Evolutionary conservation across 805 yeast species (phyloP), one percentile per base, ranked within the genome.

Genomic region (Ogataea henricii): DNA sequence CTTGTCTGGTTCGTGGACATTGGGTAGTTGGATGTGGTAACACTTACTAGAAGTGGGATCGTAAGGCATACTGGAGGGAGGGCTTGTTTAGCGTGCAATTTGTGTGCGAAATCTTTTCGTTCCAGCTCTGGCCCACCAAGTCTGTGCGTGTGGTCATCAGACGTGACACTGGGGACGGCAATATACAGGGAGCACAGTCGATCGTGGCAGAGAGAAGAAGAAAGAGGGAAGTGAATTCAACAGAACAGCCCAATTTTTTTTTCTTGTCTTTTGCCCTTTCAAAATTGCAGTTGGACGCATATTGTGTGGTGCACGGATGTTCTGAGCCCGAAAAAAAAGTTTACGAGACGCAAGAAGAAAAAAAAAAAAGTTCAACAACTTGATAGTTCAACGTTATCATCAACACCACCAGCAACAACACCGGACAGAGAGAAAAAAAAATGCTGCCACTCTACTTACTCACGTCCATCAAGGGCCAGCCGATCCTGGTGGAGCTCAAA

Each of bases 361-460:
- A 23, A 23, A 27, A 27, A 27, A 27, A 27, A 27, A 8, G 30
- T 27, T 27, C 30, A 27, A 12, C 30, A 27, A 27, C 30, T 4
- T 14, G n/a, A 6, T 23, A 23, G 26, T 23, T 9, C 6, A 23
- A 7, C 26, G 26, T 23, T 9, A 23, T 23, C 26, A 23, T 23
- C 14, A 13, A 30, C n/a, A 30, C 17, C 4, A 13, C 34, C n/a
- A 30, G 17, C 10, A 10, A 27, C 10, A 32, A 9, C 18, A 32
- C 26, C 26, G 25, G 14, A 25, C 7, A 25, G 27, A 25, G 13
- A 27, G 13, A 6, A 4, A 4, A 4, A 4, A 48, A 14, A 41
- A 87, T 65, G 99, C 81, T 94, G 52, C 99, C 99, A 37, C 74
- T 94, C 60, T 91, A 90, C 58, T 77, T 94, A 52, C 78, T 94